Evolutionary conservation across 2,329 filamentous ascomycete genomes (phyloP).

Genomic region (Penicillium sp.): DNA sequence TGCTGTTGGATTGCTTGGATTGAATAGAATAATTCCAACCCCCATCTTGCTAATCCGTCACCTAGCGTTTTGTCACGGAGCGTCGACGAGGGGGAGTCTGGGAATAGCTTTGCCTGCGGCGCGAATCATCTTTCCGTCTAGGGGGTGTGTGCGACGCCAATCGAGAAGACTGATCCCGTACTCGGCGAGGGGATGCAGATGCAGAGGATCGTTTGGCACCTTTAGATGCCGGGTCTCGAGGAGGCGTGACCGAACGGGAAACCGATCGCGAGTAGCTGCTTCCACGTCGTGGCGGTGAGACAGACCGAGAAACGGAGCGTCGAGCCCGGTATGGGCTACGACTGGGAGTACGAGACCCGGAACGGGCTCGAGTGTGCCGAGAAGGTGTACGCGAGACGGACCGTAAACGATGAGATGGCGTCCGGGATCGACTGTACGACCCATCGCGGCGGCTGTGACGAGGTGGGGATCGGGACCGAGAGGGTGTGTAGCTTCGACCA

Average conservation of each 20-base stretch:
- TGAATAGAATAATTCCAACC: not conserved
- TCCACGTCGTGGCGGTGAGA: slow-evolving; percentile 31
- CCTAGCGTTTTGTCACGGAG: slow-evolving; percentile 10
- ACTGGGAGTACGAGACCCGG: slow-evolving; percentile 27
- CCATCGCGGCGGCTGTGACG: slow-evolving; percentile 29
- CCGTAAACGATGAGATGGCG: slow-evolving; percentile 21
- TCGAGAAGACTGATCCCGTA: slow-evolving; percentile 21
- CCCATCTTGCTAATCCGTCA: not conserved
- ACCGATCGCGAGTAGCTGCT: slow-evolving; percentile 34
- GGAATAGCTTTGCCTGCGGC: slow-evolving; percentile 24
- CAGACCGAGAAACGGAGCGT: slow-evolving; percentile 35
- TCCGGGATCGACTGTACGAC: slow-evolving; percentile 37
- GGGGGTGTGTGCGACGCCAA: slow-evolving; percentile 28
- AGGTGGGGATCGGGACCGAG: slow-evolving; percentile 38
- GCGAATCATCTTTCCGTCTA: slow-evolving; percentile 19
- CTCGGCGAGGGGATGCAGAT: slow-evolving; percentile 30
- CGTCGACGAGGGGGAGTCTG: slow-evolving; percentile 23
- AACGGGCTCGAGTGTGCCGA: slow-evolving; percentile 26
- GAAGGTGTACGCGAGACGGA: slow-evolving; percentile 31
- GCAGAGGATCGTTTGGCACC: slow-evolving; percentile 24
- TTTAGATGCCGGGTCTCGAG: slow-evolving; percentile 17
- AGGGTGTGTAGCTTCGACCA: slow-evolving; percentile 36
- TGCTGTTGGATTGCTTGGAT: not conserved
- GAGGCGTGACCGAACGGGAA: slow-evolving; percentile 29
- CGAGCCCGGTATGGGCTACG: slow-evolving; percentile 23